Evolutionary conservation across 805 yeast genomes (phyloP).

Genomic region (Lipomyces starkeyi): DNA sequence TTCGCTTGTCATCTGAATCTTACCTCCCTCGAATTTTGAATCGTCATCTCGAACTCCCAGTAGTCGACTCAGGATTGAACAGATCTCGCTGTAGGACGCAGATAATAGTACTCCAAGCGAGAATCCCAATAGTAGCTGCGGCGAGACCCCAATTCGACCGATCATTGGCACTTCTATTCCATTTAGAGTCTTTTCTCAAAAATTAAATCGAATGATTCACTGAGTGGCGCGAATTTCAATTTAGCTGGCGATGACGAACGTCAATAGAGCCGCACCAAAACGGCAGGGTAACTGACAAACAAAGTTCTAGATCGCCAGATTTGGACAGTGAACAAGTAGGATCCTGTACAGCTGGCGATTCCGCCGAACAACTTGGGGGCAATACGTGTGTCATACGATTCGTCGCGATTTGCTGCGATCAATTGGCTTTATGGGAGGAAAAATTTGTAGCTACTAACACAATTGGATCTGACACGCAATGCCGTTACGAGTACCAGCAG

Average conservation of each 20-base stretch:
- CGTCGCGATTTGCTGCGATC: background rate
- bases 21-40: background rate
- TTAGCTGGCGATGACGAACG: too few species aligned
- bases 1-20: background rate
- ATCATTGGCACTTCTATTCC: background rate
- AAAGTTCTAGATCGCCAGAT: too few species aligned
- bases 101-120: constrained; percentile 10
- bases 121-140: constrained; percentile 14
- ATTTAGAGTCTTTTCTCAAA: background rate
- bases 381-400: background rate
- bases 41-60: background rate
- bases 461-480: background rate
- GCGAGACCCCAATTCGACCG: background rate
- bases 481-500: constrained; percentile 3
- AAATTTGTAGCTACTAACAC: background rate
- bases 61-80: background rate
- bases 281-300: too few species aligned
- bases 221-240: background rate
- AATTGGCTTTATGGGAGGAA: background rate
- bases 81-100: background rate
- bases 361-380: background rate
- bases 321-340: too few species aligned
- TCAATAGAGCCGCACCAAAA: too few species aligned
- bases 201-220: too few species aligned
- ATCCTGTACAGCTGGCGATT: too few species aligned